Evolutionary conservation across 305 asterid species (phyloP).

Genomic region (Solanum aculeatissimum): DNA sequence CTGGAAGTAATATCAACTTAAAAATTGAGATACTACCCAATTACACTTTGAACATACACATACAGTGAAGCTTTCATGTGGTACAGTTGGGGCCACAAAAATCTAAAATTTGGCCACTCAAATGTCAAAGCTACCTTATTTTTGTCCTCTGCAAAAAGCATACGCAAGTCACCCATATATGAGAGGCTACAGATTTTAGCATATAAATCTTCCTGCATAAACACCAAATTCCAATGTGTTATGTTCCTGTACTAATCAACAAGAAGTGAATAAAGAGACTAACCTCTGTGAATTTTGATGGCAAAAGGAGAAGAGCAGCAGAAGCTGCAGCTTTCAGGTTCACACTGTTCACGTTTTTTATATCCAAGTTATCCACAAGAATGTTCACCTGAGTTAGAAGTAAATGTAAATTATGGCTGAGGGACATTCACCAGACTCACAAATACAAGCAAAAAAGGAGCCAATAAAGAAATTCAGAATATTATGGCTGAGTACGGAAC

Average conservation of each 20-base stretch:
- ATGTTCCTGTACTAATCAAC: constrained; percentile 1
- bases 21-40: background rate
- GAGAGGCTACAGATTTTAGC: constrained; percentile 74
- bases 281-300: constrained; percentile 69
- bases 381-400: constrained; percentile 42
- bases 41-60: background rate
- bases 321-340: constrained; percentile 65
- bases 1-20: background rate
- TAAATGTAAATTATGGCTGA: background rate
- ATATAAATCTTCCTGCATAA: constrained; percentile 66
- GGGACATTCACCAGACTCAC: background rate
- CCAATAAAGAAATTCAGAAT: background rate
- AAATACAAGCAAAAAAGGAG: background rate
- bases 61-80: background rate
- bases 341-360: constrained; percentile 41
- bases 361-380: constrained; percentile 46
- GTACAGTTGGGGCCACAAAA: background rate
- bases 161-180: constrained; percentile 70
- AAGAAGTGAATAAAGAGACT: constrained; percentile 9
- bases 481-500: background rate
- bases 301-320: constrained; percentile 83
- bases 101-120: constrained; percentile 2
- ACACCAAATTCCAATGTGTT: background rate
- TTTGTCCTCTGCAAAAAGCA: constrained; percentile 82
- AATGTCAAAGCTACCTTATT: constrained; percentile 46